These are phyloP conservation scores for Cnidoscolus chayamansa DNA, from an alignment of 441 rosid species.

Conservation along the genomic window DNA sequence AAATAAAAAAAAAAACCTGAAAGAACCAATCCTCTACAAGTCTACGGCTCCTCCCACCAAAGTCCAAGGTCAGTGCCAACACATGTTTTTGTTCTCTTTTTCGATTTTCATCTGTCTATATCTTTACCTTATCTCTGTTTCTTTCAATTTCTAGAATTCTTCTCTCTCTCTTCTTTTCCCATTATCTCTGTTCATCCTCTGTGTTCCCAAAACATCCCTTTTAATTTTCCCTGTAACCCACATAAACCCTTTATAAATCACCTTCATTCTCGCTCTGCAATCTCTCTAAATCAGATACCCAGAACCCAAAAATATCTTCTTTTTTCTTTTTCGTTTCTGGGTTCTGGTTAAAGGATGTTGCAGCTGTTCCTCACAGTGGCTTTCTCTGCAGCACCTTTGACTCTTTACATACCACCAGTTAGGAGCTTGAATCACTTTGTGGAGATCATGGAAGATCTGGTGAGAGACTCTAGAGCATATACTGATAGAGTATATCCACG, in stretches of 20 bases:
- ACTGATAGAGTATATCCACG: conserved; percentile 57
- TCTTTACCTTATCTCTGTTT: neutral
- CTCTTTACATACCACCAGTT: conserved; percentile 74
- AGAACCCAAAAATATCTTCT: no score
- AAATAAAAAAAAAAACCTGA: no score
- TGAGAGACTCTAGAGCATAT: conserved; percentile 53
- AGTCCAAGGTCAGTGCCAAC: no score
- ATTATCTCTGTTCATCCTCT: neutral
- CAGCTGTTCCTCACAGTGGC: conserved; percentile 76
- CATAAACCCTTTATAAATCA: no score
- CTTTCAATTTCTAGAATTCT: neutral
- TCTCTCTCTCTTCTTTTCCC: neutral
- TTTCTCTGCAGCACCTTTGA: conserved; percentile 81
- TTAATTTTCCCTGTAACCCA: neutral
- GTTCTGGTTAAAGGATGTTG: conserved; percentile 37
- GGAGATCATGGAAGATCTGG: conserved; percentile 66
- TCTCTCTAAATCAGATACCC: no score
- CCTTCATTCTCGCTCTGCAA: no score
- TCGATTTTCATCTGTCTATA: no score
- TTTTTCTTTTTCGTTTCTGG: neutral
- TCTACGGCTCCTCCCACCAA: no score
- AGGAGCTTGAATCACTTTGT: conserved; percentile 77
- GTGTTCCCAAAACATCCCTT: neutral
- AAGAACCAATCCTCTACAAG: no score
- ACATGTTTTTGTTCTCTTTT: no score